phyloP scores from a whole-genome alignment of 306 rosid genomes.

The Pterocarpus santalinus region DNA sequence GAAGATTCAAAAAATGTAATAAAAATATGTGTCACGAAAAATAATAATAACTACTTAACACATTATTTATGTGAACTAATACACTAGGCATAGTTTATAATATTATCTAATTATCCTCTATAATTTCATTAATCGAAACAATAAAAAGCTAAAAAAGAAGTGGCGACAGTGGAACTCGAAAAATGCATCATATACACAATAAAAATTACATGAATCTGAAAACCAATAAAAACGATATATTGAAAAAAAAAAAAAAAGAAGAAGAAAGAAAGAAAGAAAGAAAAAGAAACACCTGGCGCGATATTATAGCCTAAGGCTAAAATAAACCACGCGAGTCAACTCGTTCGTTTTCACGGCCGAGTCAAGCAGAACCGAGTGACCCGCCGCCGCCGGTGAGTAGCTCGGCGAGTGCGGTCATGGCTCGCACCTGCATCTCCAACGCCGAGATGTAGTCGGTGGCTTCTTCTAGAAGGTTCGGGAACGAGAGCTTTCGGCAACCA shows the following conservation, averaged over 20 bases:
- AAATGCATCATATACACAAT: conserved; percentile 40
- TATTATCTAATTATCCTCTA: not conserved
- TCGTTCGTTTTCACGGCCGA: conserved; percentile 40
- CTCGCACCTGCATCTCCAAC: conserved; percentile 82
- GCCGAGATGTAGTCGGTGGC: conserved; percentile 78
- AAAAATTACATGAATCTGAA: conserved; percentile 57
- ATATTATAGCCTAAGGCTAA: conserved; percentile 30
- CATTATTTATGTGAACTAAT: too few relatives aligned
- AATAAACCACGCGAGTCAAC: conserved; percentile 38
- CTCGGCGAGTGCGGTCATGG: conserved; percentile 73
- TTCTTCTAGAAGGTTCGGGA: conserved; percentile 84
- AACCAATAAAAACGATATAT: conserved; percentile 36
- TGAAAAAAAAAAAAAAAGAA: not conserved
- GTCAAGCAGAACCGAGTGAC: conserved; percentile 31
- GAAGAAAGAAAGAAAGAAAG: not conserved
- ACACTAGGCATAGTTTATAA: too few relatives aligned
- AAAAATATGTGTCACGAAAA: not conserved
- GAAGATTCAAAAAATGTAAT: not conserved
- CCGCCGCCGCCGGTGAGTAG: conserved; percentile 58
- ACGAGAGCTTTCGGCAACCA: conserved; percentile 74
- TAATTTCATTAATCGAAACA: conserved; percentile 6
- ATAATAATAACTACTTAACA: too few relatives aligned
- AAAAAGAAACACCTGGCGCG: conserved; percentile 50
- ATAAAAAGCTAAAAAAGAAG: conserved; percentile 29
- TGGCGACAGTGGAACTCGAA: conserved; percentile 39